Base-by-base conservation (phyloP, 176 grass and related monocot genomes). In the Triticum monococcum region DNA sequence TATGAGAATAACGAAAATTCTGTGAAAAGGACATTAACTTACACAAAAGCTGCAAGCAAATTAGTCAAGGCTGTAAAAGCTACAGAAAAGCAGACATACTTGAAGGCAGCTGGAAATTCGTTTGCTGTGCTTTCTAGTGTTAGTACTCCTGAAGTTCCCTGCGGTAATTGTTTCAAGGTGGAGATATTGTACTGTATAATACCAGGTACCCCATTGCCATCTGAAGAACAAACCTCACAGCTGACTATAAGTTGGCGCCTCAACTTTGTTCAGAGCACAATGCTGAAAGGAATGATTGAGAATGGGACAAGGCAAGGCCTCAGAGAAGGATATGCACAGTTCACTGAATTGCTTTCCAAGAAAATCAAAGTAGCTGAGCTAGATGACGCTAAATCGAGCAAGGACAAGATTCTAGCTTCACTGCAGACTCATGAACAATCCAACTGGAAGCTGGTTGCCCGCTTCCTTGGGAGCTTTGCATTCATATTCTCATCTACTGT, bases 211-310 rank as follows among this genome's bases (percentile, higher is more conserved):
- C 91, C 91, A 45, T 76, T 86, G 70, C 75, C 78, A 73, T 86
- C 83, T 68, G 88, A 92, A 75, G 89, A 91, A 80, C 90, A 89
- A 84, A 86, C 91, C 4, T 23, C 93, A 63, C 91, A 84, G 85
- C 88, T 98, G 83, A 89, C 85, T 68, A 83, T 98, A 80, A 95
- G 93, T 43, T 98, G 93, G 93, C 89, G 91, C 68, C 75, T 82
- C 22, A 98, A 95, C 68, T 98, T 95, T 65, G 77, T 95, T 54
- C 96, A 98, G 78, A 94, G 96, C 85, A 95, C 96, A 13, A 98
- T 98, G 96, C 87, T 95, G 88, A 98, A 92, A 92, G 72, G 89
- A 85, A 94, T 98, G 91, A 94, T 98, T 7, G 96, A 98, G 89
- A 95, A 91, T 83, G 96, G 91, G 48, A 60, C 91, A 79, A 95